These are phyloP conservation scores for Chenopodium suecicum DNA, from an alignment of 148 eudicot genomes.

Conservation along the genomic window DNA sequence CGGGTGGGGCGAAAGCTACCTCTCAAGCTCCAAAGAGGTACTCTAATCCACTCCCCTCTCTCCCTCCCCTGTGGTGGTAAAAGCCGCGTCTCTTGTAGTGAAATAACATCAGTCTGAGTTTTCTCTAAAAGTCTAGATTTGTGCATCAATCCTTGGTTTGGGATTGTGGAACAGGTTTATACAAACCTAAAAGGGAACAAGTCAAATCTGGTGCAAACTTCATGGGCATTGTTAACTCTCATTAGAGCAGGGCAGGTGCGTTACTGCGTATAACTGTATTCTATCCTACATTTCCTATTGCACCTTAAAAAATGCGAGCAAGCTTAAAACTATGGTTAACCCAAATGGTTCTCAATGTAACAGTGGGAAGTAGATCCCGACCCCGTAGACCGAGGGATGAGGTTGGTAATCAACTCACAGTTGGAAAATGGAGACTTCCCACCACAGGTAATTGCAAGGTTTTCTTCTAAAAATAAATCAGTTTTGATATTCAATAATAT, in stretches of 20 bases:
- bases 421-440: constrained; percentile 65
- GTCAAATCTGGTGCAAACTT: constrained; percentile 58
- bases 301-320: neutral
- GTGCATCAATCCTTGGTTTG: neutral
- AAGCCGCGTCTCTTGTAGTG: no score
- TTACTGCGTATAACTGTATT: neutral
- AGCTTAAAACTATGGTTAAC: neutral
- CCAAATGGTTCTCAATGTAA: neutral
- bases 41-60: neutral
- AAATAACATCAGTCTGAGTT: no score
- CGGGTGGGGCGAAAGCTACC: constrained; percentile 76
- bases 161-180: constrained; percentile 37
- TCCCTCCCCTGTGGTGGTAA: no score
- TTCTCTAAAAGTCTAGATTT: neutral
- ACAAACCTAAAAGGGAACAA: constrained; percentile 49
- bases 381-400: constrained; percentile 47
- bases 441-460: constrained; percentile 38
- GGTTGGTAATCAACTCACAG: constrained; percentile 51
- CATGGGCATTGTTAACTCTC: constrained; percentile 69
- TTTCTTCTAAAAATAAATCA: neutral
- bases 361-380: constrained; percentile 49
- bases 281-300: neutral
- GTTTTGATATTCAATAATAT: no score
- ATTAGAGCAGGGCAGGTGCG: constrained; percentile 64
- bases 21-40: constrained; percentile 56